phyloP scores from a whole-genome alignment of 1,139 yeast genomes.

The Pneumocystis murina region DNA sequence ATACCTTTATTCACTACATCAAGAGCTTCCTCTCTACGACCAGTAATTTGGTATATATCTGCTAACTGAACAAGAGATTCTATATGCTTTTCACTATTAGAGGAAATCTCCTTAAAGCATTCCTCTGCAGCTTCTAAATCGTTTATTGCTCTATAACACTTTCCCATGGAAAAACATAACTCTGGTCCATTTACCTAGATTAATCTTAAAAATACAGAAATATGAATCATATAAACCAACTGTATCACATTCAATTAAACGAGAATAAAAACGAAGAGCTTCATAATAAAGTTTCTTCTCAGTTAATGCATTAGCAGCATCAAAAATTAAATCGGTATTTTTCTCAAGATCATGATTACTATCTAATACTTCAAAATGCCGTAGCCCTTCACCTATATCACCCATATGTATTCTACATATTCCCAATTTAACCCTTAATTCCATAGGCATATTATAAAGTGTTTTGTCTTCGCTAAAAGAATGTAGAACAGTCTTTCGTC shows the following conservation, averaged over 20 bases:
- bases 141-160: constrained; percentile 61
- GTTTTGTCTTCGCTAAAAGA: neutral
- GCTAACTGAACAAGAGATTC: constrained; percentile 68
- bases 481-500: constrained; percentile 28
- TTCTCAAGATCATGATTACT: constrained; percentile 35
- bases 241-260: constrained; percentile 38
- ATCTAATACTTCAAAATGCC: constrained; percentile 49
- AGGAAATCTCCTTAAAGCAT: constrained; percentile 44
- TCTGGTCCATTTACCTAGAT: constrained; percentile 24
- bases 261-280: constrained; percentile 51
- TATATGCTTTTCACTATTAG: constrained; percentile 44
- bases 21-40: constrained; percentile 49
- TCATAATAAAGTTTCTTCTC: constrained; percentile 53
- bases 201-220: constrained; percentile 2
- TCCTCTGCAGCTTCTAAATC: constrained; percentile 55
- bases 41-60: constrained; percentile 57
- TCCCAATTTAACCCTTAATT: constrained; percentile 70
- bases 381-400: constrained; percentile 53
- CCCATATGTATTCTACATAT: constrained; percentile 51
- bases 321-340: constrained; percentile 57
- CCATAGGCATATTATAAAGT: constrained; percentile 50
- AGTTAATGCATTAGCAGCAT: constrained; percentile 62
- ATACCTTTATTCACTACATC: constrained; percentile 41
- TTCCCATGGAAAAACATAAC: constrained; percentile 50
- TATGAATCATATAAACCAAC: constrained; percentile 24